Percentiles rank a stretch among this genome's conserved stretches.
phyloP scores from a whole-genome alignment of 2,329 filamentous ascomycete genomes.

The Fonsecaea pedrosoi region DNA sequence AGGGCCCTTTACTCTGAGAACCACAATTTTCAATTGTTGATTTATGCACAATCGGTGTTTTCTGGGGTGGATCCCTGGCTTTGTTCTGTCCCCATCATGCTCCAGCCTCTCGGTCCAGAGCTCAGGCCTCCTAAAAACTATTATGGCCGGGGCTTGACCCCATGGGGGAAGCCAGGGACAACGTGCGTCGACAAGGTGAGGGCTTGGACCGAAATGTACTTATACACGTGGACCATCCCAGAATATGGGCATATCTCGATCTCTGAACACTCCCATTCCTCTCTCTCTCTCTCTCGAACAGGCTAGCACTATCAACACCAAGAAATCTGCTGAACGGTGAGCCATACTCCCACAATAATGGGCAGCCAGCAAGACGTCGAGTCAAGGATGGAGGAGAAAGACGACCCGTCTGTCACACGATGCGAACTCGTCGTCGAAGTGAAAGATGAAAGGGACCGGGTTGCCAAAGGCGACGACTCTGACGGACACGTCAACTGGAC shows the following conservation, averaged over 20 bases:
- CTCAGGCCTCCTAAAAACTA: not conserved
- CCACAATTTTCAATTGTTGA: not conserved
- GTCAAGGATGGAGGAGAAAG: slow-evolving; percentile 13
- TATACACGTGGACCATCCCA: not conserved
- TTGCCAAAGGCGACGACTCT: slow-evolving; percentile 24
- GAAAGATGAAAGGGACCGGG: slow-evolving; percentile 15
- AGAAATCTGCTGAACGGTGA: not conserved
- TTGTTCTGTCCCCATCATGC: not conserved
- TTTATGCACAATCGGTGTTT: not conserved
- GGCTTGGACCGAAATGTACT: not conserved
- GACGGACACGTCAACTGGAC: slow-evolving; percentile 29
- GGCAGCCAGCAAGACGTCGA: slow-evolving; percentile 12
- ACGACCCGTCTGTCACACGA: slow-evolving; percentile 1
- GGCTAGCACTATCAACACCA: not conserved
- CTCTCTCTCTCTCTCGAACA: not conserved
- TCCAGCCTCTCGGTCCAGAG: slow-evolving; percentile 3
- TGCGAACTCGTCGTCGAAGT: slow-evolving; percentile 4
- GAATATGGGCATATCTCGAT: not conserved
- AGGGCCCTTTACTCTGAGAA: not conserved
- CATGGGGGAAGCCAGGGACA: slow-evolving; percentile 5
- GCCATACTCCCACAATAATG: not conserved
- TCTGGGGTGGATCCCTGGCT: not conserved
- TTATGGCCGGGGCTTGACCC: slow-evolving; percentile 9
- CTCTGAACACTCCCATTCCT: not conserved
- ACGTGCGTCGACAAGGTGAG: not conserved